Evolutionary conservation across 306 rosid species (phyloP), one percentile per base, ranked within the genome.

Genomic region (Trichosanthes cucumerina): DNA sequence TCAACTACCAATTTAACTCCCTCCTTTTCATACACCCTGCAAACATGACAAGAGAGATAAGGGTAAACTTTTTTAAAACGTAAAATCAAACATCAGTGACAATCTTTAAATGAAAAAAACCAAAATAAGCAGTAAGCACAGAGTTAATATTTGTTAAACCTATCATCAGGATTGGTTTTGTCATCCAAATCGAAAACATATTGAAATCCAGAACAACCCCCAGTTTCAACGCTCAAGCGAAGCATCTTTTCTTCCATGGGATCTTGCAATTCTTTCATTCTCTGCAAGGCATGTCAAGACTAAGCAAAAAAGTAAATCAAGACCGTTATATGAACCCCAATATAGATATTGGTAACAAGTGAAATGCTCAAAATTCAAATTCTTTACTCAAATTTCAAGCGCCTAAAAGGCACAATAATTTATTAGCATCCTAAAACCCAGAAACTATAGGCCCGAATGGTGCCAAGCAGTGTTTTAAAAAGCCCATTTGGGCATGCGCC

Each of bases 161-260:
- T 92, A 73, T 95, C 98, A 46, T 95, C 97, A 24, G 96, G 82
- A 79, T 78, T 88, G 43, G 86, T 53, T 86, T 79, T 86, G 79
- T 86, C 88, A 65, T 92, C 97, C 75, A 95, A 86, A 86, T 92
- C 70, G 72, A 95, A 95, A 71, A 88, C 96, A 85, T 95, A 92
- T 79, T 92, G 97, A 79, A 95, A 95, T 24, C 99, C 99, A 63
- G 99, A 92, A 86, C 99, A 95, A 16, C 99, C 99, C 70, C 99
- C 97, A 7, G 88, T 92, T 86, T 95, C 97, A 13, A 92, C 97
- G 71, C 97, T 83, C 83, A 93, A 84, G 19, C 93, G 96, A 68
- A 95, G 97, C 89, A 88, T 47, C 88, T 85, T 95, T 31, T 65
- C 84, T 34, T 81, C 84, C 1, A 24, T 41, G 13, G 86, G 77